phyloP scores from a whole-genome alignment of 176 grass and related monocot genomes.

The Lolium rigidum region DNA sequence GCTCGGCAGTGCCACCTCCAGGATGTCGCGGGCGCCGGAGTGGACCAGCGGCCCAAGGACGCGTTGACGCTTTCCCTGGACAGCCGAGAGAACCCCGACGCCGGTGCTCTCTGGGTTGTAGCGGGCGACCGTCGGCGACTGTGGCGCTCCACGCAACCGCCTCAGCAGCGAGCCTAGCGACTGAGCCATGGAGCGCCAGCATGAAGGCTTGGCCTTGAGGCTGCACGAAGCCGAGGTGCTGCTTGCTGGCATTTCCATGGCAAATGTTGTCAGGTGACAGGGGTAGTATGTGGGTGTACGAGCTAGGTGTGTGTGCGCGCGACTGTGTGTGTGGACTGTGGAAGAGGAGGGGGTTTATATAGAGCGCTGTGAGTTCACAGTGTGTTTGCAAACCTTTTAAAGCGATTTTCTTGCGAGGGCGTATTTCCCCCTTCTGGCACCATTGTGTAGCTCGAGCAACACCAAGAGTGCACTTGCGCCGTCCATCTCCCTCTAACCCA shows the following conservation, averaged over 20 bases:
- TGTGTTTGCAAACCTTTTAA: too few relatives aligned
- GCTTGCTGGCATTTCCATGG: background rate
- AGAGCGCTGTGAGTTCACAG: background rate
- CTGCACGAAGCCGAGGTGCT: background rate
- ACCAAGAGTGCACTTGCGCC: background rate
- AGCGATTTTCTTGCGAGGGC: too few relatives aligned
- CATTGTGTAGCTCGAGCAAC: background rate
- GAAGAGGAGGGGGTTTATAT: conserved; percentile 4
- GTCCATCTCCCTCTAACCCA: background rate
- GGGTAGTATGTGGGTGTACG: too few relatives aligned
- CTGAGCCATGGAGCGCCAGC: background rate
- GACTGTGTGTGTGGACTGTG: background rate
- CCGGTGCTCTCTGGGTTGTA: conserved; percentile 32
- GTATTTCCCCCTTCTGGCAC: background rate
- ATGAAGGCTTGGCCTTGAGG: background rate
- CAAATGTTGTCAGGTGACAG: too few relatives aligned
- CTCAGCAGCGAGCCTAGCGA: background rate
- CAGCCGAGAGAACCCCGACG: conserved; percentile 48
- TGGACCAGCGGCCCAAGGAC: conserved; percentile 7
- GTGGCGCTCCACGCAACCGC: background rate
- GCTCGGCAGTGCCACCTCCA: conserved; percentile 12
- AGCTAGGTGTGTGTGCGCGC: background rate
- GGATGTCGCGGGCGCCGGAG: background rate
- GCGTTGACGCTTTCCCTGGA: conserved; percentile 12
- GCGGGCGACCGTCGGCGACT: conserved; percentile 8